Base-by-base conservation (phyloP, 331 rosid genomes). In the Malus hybrid region DNA sequence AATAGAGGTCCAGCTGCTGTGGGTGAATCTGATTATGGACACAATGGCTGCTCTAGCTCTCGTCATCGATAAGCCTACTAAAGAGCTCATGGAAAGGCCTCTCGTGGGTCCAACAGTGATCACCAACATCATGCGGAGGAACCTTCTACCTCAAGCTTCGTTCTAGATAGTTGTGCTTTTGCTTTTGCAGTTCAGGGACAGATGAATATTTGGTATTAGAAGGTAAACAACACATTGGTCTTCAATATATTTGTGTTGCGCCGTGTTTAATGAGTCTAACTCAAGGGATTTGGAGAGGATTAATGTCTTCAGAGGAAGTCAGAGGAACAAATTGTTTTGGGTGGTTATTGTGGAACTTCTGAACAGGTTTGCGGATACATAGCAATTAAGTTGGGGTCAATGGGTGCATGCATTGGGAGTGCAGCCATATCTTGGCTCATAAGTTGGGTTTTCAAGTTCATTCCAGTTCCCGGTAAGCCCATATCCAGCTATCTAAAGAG, bases 91-190 rank as follows among this genome's bases (percentile, higher is more conserved):
- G 80, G 78, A 74, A 10, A 77, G 73, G 28, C 72, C 29, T 0
- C 76, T 78, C 0, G 72, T 79, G 34, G 82, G 79, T 16, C 50
- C 80, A n/a, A 67, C 72, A 1, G 73, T 84, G 27, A 80, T 84
- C 48, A 77, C 87, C 48, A 70, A 69, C 70, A 61, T 67, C 29
- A 77, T 84, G 82, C 77, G 85, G 80, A 73, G 73, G 64, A 80
- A 89, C 71, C 77, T 87, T 55, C 55, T 89, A 57, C 74, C 80
- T 14, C 90, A 87, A 74, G 90, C 94, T 39, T 57, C 81, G 6
- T 87, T 87, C 77, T 90, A 87, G 81, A 76, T 87, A 67, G 78
- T 55, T 3, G 67, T 85, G 8, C 79, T 89, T 12, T 32, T 85
- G 48, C 65, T 80, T 54, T 28, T 87, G 27, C 90, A 85, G 68